Conservation (phyloP, 352 stramenopile genomes). For the Globisporangium polare region DNA sequence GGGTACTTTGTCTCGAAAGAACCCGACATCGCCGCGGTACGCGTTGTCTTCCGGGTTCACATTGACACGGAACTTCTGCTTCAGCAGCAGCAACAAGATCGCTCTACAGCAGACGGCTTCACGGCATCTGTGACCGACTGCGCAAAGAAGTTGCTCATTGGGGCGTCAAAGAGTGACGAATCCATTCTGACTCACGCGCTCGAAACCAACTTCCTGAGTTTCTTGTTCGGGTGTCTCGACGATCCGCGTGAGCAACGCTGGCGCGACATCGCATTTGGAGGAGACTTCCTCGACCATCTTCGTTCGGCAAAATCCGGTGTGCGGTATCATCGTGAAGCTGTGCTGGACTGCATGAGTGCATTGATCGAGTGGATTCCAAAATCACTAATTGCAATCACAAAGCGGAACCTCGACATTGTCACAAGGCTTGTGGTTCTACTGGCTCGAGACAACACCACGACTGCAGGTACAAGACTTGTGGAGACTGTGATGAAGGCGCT, state of each 20-base stretch:
- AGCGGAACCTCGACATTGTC: conserved; percentile 14
- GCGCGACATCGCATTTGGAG: conserved; percentile 10
- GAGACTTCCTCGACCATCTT: conserved; percentile 10
- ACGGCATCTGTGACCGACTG: not conserved
- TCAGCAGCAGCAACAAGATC: not conserved
- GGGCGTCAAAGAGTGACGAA: not conserved
- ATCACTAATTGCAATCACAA: conserved; percentile 3
- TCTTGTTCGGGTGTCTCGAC: conserved; percentile 13
- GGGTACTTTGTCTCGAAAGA: conserved; percentile 16
- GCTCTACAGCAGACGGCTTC: not conserved
- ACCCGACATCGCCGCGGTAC: conserved; percentile 12
- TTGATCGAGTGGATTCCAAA: conserved; percentile 9
- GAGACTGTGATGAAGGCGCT: not conserved
- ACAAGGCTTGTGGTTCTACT: not conserved
- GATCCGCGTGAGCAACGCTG: not conserved
- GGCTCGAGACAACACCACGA: not conserved
- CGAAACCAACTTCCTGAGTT: conserved; percentile 8
- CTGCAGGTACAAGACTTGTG: not conserved
- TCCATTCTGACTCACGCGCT: not conserved
- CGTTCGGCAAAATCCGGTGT: not conserved
- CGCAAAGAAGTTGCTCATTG: not conserved
- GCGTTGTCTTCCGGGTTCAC: conserved; percentile 13
- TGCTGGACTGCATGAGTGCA: conserved; percentile 2
- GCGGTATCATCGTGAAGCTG: conserved; percentile 2
- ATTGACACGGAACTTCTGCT: conserved; percentile 1